Base-by-base conservation (phyloP, 2,329 filamentous ascomycete genomes). In the Zymoseptoria crescenta region DNA sequence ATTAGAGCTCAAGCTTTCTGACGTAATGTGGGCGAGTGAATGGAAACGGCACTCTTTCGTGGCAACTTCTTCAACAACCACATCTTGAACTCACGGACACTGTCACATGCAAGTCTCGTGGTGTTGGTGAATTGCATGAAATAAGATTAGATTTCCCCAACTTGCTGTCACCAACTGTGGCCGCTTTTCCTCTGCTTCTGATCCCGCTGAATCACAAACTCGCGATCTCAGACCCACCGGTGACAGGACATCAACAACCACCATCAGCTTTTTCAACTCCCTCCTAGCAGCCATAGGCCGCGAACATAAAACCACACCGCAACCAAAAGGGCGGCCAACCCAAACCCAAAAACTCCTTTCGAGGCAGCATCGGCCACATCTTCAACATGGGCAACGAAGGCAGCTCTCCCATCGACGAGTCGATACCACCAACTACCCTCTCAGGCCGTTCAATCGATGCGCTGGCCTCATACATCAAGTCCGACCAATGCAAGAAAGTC, bases 321-420 rank as follows among this genome's bases (percentile, higher is more conserved):
- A 62, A 62, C 52, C 67, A 73, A 51, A 68, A 69, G 63, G 68
- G 66, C 59, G 67, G 61, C 57, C 63, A 57, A 55, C 20, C 49
- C 59, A 65, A 64, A 48, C 66, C 64, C 64, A 68, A 62, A 68
- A 48, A 56, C 29, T 21, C 24, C 53, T 41, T 28, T 50, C 59
- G 70, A 56, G 64, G 62, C 53, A 64, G 65, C 65, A 61, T 59
- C 48, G 61, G 64, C 30, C 49, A 59, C 21, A 45, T 52, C 16
- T 58, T 65, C 58, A 89, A 77, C 58, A 96, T 96, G 93, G 92
- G 92, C 60, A 91, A 96, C 74, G 90, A 96, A 71, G 81, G 86
- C 65, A 95, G 89, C 24, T 80, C 77, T 30, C 77, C 82, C 56
- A 74, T 92, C 63, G 83, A 87, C 69, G 84, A 88, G 63, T 80